Base-by-base conservation (phyloP, 2,329 filamentous ascomycete genomes). In the Aspergillus novoparasiticus region DNA sequence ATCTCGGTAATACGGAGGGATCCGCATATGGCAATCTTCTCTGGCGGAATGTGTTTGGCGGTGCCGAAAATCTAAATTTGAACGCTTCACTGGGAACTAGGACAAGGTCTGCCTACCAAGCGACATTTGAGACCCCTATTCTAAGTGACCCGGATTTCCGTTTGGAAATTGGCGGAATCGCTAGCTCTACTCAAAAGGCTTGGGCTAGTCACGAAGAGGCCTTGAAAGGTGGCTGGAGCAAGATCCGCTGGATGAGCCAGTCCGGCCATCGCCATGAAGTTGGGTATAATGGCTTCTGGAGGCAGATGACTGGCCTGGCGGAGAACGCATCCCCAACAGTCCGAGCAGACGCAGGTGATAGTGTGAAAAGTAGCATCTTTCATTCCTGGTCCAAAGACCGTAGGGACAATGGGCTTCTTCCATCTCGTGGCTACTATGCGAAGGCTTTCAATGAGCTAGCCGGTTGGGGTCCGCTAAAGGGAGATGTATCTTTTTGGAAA, bases 151-250 rank as follows among this genome's bases (percentile, higher is more conserved):
- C 95, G 0, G 90, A 97, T 74, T 81, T 93, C 71, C 86, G 90
- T 64, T 82, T 93, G 65, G 90, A 94, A 69, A 72, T 96, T 64
- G 94, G 96, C 68, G 93, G 86, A 1, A 82, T 97, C 51, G 89
- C 90, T 11, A 96, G 92, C 66, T 89, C 92, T 51, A 96, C 92
- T 0, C 87, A 94, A 66, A 97, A 98, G 79, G 87, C 89, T 14
- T 98, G 93, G 91, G 93, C 95, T 26, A 95, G 92, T 67, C 94
- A 99, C 74, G 94, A 98, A 71, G 94, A 99, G 79, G 88, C 90
- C 3, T 81, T 96, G 23, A 92, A 90, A 73, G 93, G 94, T 19
- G 93, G 87, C 23, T 89, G 87, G 70, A 82, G 90, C 14, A 93
- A 92, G 68, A 83, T 97, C 46, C 87, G 89, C 45, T 98, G 92